These are phyloP conservation scores for Boletus semigastroideus DNA, from an alignment of 1,284 basidiomycete species.

Conservation along the genomic window DNA sequence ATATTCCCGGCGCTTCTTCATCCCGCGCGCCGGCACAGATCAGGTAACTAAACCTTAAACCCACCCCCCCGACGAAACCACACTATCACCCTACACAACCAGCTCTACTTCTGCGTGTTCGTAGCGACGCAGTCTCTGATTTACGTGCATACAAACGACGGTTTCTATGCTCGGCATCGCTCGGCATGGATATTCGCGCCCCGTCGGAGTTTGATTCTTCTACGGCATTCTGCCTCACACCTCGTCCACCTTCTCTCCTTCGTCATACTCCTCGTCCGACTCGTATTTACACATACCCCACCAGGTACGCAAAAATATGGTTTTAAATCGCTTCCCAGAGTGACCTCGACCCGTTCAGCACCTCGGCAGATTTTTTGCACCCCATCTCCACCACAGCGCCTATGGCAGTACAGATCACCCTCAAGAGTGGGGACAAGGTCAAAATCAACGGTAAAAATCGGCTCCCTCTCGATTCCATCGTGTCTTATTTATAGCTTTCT, in stretches of 20 bases:
- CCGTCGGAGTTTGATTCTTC: conserved; percentile 36
- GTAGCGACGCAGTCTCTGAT: not conserved
- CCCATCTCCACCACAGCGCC: conserved; percentile 11
- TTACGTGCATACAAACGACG: not conserved
- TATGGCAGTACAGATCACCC: conserved; percentile 37
- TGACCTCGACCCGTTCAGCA: conserved; percentile 7
- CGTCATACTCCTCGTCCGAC: conserved; percentile 27
- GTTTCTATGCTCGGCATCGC: not conserved
- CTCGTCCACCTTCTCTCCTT: conserved; percentile 38
- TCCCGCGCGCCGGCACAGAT: conserved; percentile 13
- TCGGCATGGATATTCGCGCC: conserved; percentile 32
- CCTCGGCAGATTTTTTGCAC: conserved; percentile 27
- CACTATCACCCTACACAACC: not conserved
- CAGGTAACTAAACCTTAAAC: conserved; percentile 4
- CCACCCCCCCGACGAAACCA: not conserved
- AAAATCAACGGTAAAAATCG: conserved; percentile 73
- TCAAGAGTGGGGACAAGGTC: conserved; percentile 78
- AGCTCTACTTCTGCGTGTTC: too few species aligned
- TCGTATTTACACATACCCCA: conserved; percentile 21
- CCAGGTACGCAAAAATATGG: conserved; percentile 29
- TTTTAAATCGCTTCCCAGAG: not conserved
- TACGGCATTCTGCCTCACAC: conserved; percentile 33
- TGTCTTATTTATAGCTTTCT: conserved; percentile 18
- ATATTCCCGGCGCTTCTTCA: not conserved
- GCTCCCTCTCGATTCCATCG: conserved; percentile 20